Conservation (phyloP, 495 filamentous ascomycete species). For the Cenococcum geophilum region DNA sequence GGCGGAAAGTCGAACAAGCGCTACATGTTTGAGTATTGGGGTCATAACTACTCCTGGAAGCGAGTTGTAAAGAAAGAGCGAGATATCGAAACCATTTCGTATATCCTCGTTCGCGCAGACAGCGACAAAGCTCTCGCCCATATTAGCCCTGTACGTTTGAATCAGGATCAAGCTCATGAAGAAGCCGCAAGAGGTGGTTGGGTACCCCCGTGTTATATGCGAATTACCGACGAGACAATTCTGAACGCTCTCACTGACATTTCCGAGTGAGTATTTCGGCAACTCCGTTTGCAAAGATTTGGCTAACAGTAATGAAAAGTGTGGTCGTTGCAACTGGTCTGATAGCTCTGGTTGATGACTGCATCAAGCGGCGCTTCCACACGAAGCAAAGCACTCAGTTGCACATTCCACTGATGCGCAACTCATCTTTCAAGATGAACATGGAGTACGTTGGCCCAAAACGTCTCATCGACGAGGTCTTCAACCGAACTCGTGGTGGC, state of each 20-base stretch:
- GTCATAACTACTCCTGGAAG: constrained; percentile 78
- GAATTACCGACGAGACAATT: constrained; percentile 68
- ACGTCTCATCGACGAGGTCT: constrained; percentile 71
- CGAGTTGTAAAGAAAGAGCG: constrained; percentile 59
- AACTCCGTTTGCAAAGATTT: constrained; percentile 3
- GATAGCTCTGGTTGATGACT: constrained; percentile 86
- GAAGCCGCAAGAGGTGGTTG: constrained; percentile 80
- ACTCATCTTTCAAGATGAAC: constrained; percentile 53
- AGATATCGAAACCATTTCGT: constrained; percentile 59
- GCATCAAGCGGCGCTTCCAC: constrained; percentile 76
- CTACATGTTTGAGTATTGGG: constrained; percentile 93
- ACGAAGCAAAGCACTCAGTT: constrained; percentile 54
- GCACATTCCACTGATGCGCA: constrained; percentile 48
- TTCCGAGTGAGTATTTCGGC: constrained; percentile 73
- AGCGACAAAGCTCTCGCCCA: constrained; percentile 62
- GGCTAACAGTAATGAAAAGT: constrained; percentile 44
- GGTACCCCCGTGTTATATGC: constrained; percentile 85
- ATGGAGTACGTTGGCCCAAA: constrained; percentile 65
- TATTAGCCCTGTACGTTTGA: constrained; percentile 74
- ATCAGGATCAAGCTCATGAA: constrained; percentile 60
- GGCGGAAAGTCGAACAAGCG: constrained; percentile 65
- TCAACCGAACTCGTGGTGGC: constrained; percentile 47
- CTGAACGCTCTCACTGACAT: constrained; percentile 66
- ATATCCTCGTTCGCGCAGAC: constrained; percentile 66
- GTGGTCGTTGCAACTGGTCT: constrained; percentile 86